Base-by-base conservation (phyloP, 495 filamentous ascomycete species). In the Tuber melanosporum region DNA sequence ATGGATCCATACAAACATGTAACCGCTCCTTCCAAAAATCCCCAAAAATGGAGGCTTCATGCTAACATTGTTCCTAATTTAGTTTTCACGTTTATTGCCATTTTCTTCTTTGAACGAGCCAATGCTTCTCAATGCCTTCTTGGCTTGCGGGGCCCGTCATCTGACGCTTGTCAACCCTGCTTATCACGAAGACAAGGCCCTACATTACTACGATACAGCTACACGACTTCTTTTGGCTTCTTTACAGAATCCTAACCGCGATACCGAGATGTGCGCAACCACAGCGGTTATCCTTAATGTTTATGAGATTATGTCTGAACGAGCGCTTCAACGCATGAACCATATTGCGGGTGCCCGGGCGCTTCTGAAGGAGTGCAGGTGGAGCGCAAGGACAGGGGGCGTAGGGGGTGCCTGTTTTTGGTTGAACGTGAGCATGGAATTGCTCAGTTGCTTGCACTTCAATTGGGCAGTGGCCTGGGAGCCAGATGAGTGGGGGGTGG, bases 371-470 rank as follows among this genome's bases (percentile, higher is more conserved):
- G 93, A 98, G 83, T 97, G 94, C 82, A 89, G 89, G 20, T 99
- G 95, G 95, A 92, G 91, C 80, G 93, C 94, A 1, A 90, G 88
- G 73, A 92, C 92, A 42, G 87, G 87, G 5, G 93, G 94, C 6
- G 88, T 98, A 69, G 94, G 93, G 14, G 90, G 91, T 1, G 93
- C 95, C 17, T 98, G 94, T 84, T 98, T 98, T 85, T 98, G 95
- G 94, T 85, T 97, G 26, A 98, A 96, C 81, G 90, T 96, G 20
- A 90, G 91, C 22, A 92, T 97, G 90, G 95, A 99, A 83, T 85
- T 98, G 19, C 87, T 98, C 39, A 92, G 89, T 78, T 97, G 94
- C 84, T 85, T 98, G 36, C 90, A 92, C 76, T 93, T 94, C 84
- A 93, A 93, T 84, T 97, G 93, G 92, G 88, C 91, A 76, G 88